phyloP scores from a whole-genome alignment of 345 rosid species.

The Physaria fendleri region DNA sequence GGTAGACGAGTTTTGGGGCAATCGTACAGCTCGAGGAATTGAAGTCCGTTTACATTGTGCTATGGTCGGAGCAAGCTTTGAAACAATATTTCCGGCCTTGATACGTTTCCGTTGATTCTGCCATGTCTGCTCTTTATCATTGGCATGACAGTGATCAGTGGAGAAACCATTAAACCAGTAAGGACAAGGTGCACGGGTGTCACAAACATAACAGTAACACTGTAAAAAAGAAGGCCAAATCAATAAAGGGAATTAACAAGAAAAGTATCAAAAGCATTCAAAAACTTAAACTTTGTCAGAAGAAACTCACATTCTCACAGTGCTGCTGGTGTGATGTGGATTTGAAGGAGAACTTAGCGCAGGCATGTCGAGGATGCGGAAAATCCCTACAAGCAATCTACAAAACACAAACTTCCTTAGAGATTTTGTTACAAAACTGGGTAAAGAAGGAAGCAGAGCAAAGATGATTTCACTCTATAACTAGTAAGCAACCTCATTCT shows the following conservation, averaged over 20 bases:
- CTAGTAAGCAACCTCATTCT: neutral
- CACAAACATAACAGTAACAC: conserved; percentile 92
- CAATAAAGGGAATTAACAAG: neutral
- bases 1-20: neutral
- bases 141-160: conserved; percentile 74
- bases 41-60: conserved; percentile 5
- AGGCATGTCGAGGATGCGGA: conserved; percentile 78
- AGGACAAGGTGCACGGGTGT: conserved; percentile 60
- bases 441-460: neutral
- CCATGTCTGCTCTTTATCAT: conserved; percentile 56
- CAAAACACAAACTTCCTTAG: neutral
- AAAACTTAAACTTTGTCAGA: neutral
- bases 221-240: conserved; percentile 15
- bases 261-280: neutral
- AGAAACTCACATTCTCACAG: conserved; percentile 32
- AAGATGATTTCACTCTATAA: neutral
- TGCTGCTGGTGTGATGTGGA: conserved; percentile 42
- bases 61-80: conserved; percentile 6
- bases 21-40: neutral
- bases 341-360: conserved; percentile 55
- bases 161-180: conserved; percentile 42
- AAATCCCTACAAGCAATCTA: conserved; percentile 89
- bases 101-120: conserved; percentile 35
- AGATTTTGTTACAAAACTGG: neutral
- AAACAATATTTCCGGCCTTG: conserved; percentile 26